phyloP scores from a whole-genome alignment of 495 filamentous ascomycete genomes.

The Xylaria castorea region DNA sequence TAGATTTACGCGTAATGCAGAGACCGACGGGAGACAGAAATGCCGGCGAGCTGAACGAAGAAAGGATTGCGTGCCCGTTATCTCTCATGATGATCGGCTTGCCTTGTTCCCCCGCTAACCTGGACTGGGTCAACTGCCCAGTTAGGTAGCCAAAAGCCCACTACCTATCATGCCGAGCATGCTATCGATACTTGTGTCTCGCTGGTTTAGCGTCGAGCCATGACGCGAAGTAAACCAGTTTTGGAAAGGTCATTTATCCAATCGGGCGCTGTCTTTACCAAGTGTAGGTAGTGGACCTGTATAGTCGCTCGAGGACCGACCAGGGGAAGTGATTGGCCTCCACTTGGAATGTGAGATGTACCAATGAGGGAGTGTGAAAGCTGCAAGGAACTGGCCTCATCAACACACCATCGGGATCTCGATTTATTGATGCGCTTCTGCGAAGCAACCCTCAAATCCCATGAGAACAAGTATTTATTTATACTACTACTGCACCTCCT shows the following conservation, averaged over 20 bases:
- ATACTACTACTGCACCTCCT: neutral
- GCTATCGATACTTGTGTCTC: neutral
- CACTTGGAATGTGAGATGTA: neutral
- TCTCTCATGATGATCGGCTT: constrained; percentile 20
- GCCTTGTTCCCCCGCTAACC: constrained; percentile 4
- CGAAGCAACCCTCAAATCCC: constrained; percentile 7
- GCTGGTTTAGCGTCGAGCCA: constrained; percentile 17
- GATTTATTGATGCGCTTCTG: constrained; percentile 23
- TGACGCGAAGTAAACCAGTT: constrained; percentile 24
- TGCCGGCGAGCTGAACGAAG: constrained; percentile 10
- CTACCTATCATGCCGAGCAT: neutral
- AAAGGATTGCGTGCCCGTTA: constrained; percentile 12
- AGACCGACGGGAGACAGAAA: neutral
- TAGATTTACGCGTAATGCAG: neutral
- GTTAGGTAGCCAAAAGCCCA: neutral
- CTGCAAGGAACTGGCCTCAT: neutral
- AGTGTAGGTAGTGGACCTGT: neutral
- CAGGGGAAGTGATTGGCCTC: neutral
- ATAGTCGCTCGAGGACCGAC: constrained; percentile 1
- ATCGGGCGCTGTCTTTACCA: constrained; percentile 20
- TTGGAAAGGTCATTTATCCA: constrained; percentile 15
- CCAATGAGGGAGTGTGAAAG: constrained; percentile 13
- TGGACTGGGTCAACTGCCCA: neutral
- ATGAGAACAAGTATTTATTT: neutral
- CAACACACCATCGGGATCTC: constrained; percentile 26